Evolutionary conservation across 371 early-diverging fungal genomes (phyloP).

Genomic region (Amoeboaphelidium protococcarum): DNA sequence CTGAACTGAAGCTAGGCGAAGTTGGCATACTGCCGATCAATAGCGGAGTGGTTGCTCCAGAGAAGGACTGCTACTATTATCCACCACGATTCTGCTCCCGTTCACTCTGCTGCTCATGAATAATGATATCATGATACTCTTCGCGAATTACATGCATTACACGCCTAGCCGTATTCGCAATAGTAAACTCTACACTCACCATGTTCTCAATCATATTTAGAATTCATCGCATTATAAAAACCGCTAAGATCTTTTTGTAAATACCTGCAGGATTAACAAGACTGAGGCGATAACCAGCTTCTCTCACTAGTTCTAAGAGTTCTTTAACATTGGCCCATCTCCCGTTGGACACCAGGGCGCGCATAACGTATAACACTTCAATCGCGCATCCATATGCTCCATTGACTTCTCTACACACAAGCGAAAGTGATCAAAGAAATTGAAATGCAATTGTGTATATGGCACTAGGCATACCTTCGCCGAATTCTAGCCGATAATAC

Average conservation of each 20-base stretch:
- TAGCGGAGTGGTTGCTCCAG: not conserved
- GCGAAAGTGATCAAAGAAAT: no score
- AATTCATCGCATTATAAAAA: no score
- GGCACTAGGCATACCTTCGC: no score
- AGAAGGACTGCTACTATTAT: not conserved
- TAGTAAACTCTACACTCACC: constrained; percentile 55
- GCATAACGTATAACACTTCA: not conserved
- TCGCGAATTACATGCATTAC: constrained; percentile 60
- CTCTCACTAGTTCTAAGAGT: not conserved
- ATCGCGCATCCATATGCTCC: not conserved
- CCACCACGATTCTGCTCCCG: not conserved
- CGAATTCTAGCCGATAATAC: no score
- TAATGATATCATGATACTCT: constrained; percentile 14
- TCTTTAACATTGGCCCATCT: not conserved
- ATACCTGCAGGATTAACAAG: not conserved
- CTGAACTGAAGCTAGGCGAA: not conserved
- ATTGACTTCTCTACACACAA: not conserved
- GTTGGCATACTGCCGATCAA: not conserved
- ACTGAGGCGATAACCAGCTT: not conserved
- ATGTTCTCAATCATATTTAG: no score
- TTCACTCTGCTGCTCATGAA: not conserved
- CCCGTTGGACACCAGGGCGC: not conserved
- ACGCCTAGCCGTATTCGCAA: constrained; percentile 57
- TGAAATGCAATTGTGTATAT: no score
- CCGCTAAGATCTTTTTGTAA: no score